Conservation (phyloP, 2,329 filamentous ascomycete species). For the Neofusicoccum cordaticola region DNA sequence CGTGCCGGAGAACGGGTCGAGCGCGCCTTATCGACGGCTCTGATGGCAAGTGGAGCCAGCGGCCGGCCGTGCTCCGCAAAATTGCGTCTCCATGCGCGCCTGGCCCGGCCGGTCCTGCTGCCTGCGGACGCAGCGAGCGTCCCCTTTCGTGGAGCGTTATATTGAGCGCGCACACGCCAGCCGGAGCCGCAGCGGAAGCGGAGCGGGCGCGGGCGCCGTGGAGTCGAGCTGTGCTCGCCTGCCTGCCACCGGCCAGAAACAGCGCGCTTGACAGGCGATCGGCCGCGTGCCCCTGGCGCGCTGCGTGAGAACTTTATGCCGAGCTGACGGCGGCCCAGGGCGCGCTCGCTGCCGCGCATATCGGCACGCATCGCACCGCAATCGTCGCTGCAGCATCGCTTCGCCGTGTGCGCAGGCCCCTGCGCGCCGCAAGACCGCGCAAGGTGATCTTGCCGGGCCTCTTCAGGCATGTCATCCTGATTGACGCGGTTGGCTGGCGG, state of each 20-base stretch:
- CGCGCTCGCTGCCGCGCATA: background rate
- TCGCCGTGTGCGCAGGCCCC: background rate
- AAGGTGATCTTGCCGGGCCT: slow-evolving; percentile 2
- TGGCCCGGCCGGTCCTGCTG: slow-evolving; percentile 3
- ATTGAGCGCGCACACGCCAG: background rate
- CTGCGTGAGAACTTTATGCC: slow-evolving; percentile 10
- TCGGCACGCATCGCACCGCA: slow-evolving; percentile 3
- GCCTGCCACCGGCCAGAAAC: background rate
- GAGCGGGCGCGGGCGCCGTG: too few relatives aligned
- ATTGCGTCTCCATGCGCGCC: slow-evolving; percentile 13
- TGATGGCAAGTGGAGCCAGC: slow-evolving; percentile 10
- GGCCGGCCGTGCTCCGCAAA: slow-evolving; percentile 4
- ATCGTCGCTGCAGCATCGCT: background rate
- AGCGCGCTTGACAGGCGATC: background rate
- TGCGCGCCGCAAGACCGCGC: background rate
- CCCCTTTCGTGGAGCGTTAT: background rate
- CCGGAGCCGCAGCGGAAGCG: background rate
- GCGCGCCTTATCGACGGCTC: slow-evolving; percentile 14
- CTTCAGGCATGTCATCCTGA: slow-evolving; percentile 6
- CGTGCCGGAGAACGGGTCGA: slow-evolving; percentile 9
- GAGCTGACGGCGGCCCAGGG: slow-evolving; percentile 12
- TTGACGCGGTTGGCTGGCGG: slow-evolving; percentile 6
- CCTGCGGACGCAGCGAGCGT: background rate
- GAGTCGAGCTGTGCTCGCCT: background rate
- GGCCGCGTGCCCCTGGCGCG: slow-evolving; percentile 3